Evolutionary conservation across 2,329 filamentous ascomycete genomes (phyloP), one percentile per base, ranked within the genome.

Genomic region (Alternaria brassicae): DNA sequence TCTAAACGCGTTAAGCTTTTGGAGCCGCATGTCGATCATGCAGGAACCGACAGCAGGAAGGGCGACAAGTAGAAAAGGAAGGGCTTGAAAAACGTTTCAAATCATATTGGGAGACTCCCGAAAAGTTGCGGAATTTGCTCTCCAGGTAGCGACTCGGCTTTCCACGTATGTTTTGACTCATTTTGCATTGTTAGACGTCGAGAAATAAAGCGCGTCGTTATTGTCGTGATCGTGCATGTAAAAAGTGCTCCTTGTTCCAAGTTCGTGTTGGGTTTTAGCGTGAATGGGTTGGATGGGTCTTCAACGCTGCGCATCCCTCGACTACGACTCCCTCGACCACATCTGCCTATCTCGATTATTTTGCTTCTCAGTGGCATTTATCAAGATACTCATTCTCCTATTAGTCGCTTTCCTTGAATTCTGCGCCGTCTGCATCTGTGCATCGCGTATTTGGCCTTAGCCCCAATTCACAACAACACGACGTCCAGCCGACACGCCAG

Each of bases 21-120:
- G 69, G 63, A 75, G 72, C 72, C 72, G 70, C 72, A 74, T 68
- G 56, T 69, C 72, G 73, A 69, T 72, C 73, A 74, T 63, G 72
- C 57, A 56, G 57, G 53, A 56, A 75, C 74, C 67, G 65, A 61
- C 65, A 60, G 67, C 72, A 71, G 68, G 63, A 63, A 68, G 63
- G 58, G 63, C 53, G 61, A 52, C 55, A 60, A 62, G 47, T 62
- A 34, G 39, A 48, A 56, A 55, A 54, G 58, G 58, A 60, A 64
- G 56, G 50, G 53, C 25, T 62, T 32, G 50, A 66, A 69, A 45
- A 58, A 56, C 40, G 17, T 48, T 42, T 36, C 36, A 50, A 41
- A 51, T 56, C 56, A 53, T 51, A 48, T 8, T 50, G 49, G 49
- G 52, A 74, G 70, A 73, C 63, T 66, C 69, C 69, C 71, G 68